phyloP scores from a whole-genome alignment of 2,329 filamentous ascomycete genomes.

The Sclerotinia minor region DNA sequence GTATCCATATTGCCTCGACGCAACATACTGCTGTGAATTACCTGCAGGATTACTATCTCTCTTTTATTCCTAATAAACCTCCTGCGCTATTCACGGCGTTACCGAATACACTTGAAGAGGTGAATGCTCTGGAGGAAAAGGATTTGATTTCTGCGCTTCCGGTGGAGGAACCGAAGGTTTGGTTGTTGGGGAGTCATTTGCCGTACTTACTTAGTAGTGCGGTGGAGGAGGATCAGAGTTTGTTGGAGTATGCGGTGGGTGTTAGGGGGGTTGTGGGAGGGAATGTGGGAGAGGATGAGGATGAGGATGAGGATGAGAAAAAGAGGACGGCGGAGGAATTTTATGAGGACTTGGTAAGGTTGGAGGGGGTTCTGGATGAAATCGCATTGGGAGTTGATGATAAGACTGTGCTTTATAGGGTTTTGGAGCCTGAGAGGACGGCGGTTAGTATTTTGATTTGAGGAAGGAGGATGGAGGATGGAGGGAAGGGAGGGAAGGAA shows the following conservation, averaged over 20 bases:
- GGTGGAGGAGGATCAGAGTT: conserved; percentile 12
- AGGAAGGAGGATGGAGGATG: no score
- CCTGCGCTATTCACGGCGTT: neutral
- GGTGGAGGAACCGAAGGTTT: neutral
- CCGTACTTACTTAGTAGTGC: conserved; percentile 11
- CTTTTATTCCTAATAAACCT: conserved; percentile 44
- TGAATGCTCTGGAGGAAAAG: neutral
- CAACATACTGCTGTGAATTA: conserved; percentile 55
- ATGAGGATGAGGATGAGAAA: neutral
- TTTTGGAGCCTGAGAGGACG: conserved; percentile 17
- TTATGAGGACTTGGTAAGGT: conserved; percentile 19
- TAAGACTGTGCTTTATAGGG: conserved; percentile 11
- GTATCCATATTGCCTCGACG: conserved; percentile 53
- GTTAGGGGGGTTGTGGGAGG: neutral
- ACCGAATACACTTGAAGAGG: neutral
- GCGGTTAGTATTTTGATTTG: conserved; percentile 23
- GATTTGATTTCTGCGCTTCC: neutral
- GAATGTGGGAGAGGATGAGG: neutral
- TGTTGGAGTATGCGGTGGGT: conserved; percentile 16
- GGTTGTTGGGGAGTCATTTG: neutral
- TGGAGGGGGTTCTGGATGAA: conserved; percentile 9
- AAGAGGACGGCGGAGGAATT: neutral
- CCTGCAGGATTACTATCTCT: conserved; percentile 52
- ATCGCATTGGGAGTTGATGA: conserved; percentile 18
- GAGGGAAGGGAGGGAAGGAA: no score